phyloP scores from a whole-genome alignment of 2,329 filamentous ascomycete genomes.

The Pseudopyrenochaeta lycopersici region DNA sequence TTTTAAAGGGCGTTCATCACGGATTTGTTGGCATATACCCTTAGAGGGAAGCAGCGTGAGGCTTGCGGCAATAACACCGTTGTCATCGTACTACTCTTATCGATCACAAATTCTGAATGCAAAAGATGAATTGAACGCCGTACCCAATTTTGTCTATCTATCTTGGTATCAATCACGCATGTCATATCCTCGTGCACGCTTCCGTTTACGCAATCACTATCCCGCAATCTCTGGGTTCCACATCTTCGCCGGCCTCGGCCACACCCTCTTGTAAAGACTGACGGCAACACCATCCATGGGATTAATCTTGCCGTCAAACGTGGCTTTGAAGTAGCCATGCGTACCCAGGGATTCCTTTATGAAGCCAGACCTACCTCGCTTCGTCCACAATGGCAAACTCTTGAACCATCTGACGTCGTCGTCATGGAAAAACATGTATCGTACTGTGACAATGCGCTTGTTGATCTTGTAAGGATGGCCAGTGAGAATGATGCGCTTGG shows the following conservation, averaged over 20 bases:
- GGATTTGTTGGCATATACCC: constrained; percentile 20
- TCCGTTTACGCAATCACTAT: not conserved
- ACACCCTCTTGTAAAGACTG: constrained; percentile 67
- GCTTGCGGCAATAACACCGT: not conserved
- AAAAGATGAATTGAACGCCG: constrained; percentile 5
- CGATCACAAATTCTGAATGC: not conserved
- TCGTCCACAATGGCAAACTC: constrained; percentile 93
- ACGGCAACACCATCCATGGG: constrained; percentile 94
- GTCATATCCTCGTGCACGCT: constrained; percentile 1
- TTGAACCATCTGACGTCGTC: constrained; percentile 98
- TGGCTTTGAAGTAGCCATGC: constrained; percentile 99
- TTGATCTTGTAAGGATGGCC: constrained; percentile 99
- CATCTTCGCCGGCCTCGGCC: constrained; percentile 71
- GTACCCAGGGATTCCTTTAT: constrained; percentile 95
- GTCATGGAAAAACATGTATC: constrained; percentile 99
- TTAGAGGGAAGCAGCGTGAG: not conserved
- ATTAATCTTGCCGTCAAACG: constrained; percentile 95
- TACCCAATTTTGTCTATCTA: constrained; percentile 30
- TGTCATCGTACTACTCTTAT: not conserved
- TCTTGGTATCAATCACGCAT: constrained; percentile 24
- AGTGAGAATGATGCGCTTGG: constrained; percentile 92
- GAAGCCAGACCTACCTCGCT: constrained; percentile 84
- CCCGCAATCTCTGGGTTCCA: constrained; percentile 41
- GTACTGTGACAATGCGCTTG: constrained; percentile 94
- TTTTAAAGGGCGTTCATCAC: constrained; percentile 20